phyloP scores from a whole-genome alignment of 164 flowering plant species.

The Amborella trichopoda region DNA sequence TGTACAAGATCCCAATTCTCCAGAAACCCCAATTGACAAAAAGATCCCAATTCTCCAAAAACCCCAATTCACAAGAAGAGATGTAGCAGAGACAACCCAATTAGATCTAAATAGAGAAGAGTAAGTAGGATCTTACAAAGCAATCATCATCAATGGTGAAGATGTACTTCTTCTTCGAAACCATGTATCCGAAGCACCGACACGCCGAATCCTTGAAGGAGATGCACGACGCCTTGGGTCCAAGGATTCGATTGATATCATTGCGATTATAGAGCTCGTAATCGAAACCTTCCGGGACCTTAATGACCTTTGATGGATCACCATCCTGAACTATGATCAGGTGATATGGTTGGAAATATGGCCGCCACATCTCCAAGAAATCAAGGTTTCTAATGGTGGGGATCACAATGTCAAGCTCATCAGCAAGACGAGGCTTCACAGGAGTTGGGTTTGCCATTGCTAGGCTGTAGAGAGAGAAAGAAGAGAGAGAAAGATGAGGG shows the following conservation, averaged over 20 bases:
- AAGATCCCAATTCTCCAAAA: too few species aligned
- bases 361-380: conserved; percentile 88
- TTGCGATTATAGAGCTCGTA: conserved; percentile 78
- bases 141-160: conserved; percentile 84
- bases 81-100: too few species aligned
- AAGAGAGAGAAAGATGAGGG: too few species aligned
- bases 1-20: too few species aligned
- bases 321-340: conserved; percentile 87
- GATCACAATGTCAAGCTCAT: conserved; percentile 78
- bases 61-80: neutral
- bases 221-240: conserved; percentile 67
- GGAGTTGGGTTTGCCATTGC: too few species aligned
- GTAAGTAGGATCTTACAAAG: conserved; percentile 52
- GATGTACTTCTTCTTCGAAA: conserved; percentile 85
- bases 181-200: conserved; percentile 80
- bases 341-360: conserved; percentile 68
- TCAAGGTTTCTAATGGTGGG: conserved; percentile 83
- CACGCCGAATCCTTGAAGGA: conserved; percentile 93
- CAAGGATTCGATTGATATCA: conserved; percentile 59
- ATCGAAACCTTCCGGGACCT: conserved; percentile 72
- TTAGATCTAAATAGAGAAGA: too few species aligned
- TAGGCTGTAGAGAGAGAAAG: too few species aligned
- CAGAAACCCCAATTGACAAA: too few species aligned
- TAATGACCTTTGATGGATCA: conserved; percentile 57
- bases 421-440: too few species aligned